Base-by-base conservation (phyloP, 2,329 filamentous ascomycete species). In the Allantophomopsis cytisporea region DNA sequence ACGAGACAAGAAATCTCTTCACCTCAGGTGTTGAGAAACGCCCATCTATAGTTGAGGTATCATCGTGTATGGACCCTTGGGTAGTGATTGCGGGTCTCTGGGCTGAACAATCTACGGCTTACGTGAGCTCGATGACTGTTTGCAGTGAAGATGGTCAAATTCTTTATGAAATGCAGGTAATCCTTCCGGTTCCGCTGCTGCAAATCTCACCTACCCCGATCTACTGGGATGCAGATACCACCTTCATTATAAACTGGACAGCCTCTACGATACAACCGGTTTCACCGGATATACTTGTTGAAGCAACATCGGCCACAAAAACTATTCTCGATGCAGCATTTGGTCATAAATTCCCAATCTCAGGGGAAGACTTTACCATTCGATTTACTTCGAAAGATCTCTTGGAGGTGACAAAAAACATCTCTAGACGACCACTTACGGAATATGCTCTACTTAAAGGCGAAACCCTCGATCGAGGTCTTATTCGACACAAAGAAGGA, bases 201-300 rank as follows among this genome's bases (percentile, higher is more conserved):
- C 4, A 16, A 2, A 31, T 54, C n/a, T 35, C 46, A 15, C 33
- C 45, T 2, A 48, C 54, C 17, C 33, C 33, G 13, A 10, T 56
- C 16, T 53, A 52, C 21, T 56, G 53, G 55, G 49, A 57, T 39
- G 17, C 39, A 7, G 35, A 47, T 1, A 55, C 46, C 10, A 43
- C 48, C 11, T 31, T 53, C 8, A 31, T 41, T 68, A 73, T 45
- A 52, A 57, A 35, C 65, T 65, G 3, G 48, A 47, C 12, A 71
- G 63, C 28, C 57, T 69, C n/a, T 73, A 72, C 65, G 69, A 5
- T 69, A 69, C 7, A 59, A 71, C 7, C 5, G 11, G 11, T 28
- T 28, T 28, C 69, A 70, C 4, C 58, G 71, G 8, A 69, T 60
- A 76, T 14, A 50, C 71, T 20, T 20, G 33, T 12, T 7, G 60